Evolutionary conservation across 73 alveolate species (phyloP).

Genomic region (Halteria grandinella): DNA sequence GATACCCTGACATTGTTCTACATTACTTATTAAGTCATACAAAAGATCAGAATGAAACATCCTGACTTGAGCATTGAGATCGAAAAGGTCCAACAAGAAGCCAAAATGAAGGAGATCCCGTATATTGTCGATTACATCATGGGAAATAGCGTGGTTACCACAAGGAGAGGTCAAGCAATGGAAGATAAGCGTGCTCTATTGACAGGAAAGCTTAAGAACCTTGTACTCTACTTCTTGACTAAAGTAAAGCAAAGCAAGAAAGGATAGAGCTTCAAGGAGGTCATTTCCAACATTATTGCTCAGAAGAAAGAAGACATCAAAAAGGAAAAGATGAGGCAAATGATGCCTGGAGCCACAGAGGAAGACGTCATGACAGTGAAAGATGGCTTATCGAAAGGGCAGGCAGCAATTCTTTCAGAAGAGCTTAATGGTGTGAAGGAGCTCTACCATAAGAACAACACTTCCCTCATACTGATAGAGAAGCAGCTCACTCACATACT

Average conservation of each 20-base stretch:
- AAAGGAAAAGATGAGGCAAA: slow-evolving; percentile 20
- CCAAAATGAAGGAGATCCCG: slow-evolving; percentile 4
- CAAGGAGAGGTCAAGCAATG: neutral
- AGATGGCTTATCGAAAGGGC: too few relatives aligned
- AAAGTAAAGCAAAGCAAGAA: neutral
- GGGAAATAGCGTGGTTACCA: slow-evolving; percentile 10
- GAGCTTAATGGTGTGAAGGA: too few relatives aligned
- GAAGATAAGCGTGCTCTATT: slow-evolving; percentile 1
- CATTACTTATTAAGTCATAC: slow-evolving; percentile 11
- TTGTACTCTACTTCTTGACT: slow-evolving; percentile 21
- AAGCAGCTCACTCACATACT: too few relatives aligned
- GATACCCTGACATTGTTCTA: slow-evolving; percentile 43
- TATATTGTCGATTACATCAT: slow-evolving; percentile 27
- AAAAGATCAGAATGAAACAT: slow-evolving; percentile 36
- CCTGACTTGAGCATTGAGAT: slow-evolving; percentile 1
- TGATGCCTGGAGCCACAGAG: too few relatives aligned
- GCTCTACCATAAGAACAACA: too few relatives aligned
- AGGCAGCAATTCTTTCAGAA: too few relatives aligned
- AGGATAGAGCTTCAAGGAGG: slow-evolving; percentile 26
- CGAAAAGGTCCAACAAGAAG: neutral
- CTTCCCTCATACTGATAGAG: too few relatives aligned
- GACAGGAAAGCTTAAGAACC: slow-evolving; percentile 2
- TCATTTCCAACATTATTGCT: neutral
- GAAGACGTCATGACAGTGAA: too few relatives aligned
- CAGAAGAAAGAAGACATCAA: slow-evolving; percentile 46